These are phyloP conservation scores for Malania oleifera DNA, from an alignment of 164 flowering plant species.

Conservation along the genomic window DNA sequence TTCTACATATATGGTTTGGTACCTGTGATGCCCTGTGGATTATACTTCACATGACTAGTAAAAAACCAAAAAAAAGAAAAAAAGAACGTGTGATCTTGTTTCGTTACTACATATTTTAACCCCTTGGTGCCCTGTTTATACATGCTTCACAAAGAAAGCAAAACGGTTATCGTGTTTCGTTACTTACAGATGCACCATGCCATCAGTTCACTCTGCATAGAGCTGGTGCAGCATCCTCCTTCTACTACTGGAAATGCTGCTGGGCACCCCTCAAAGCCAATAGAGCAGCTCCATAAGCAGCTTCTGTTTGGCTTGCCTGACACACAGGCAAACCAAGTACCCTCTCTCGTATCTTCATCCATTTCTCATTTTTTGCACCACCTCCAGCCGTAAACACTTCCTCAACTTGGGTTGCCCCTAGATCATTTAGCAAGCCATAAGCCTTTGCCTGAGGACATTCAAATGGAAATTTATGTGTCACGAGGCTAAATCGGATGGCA, in stretches of 20 bases:
- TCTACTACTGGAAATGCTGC: neutral
- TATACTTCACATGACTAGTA: no score
- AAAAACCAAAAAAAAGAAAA: no score
- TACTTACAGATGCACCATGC: no score
- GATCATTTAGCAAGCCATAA: conserved; percentile 59
- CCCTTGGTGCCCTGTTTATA: no score
- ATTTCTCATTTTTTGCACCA: conserved; percentile 72
- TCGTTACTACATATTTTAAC: no score
- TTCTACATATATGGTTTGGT: no score
- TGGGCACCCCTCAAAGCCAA: conserved; percentile 69
- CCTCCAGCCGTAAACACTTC: conserved; percentile 95
- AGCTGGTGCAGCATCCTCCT: neutral
- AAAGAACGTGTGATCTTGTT: no score
- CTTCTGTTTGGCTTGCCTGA: conserved; percentile 77
- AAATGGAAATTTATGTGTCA: neutral
- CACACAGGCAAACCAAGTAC: conserved; percentile 77
- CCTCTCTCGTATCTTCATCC: conserved; percentile 78
- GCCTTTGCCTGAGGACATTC: conserved; percentile 58
- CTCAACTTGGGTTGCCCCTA: conserved; percentile 75
- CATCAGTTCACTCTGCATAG: no score
- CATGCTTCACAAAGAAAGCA: no score
- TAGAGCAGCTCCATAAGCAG: conserved; percentile 95
- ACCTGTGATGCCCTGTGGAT: no score
- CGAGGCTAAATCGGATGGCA: neutral
- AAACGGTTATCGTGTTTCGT: no score